Evolutionary conservation across 441 rosid genomes (phyloP).

Genomic region (Syzygium malaccense): DNA sequence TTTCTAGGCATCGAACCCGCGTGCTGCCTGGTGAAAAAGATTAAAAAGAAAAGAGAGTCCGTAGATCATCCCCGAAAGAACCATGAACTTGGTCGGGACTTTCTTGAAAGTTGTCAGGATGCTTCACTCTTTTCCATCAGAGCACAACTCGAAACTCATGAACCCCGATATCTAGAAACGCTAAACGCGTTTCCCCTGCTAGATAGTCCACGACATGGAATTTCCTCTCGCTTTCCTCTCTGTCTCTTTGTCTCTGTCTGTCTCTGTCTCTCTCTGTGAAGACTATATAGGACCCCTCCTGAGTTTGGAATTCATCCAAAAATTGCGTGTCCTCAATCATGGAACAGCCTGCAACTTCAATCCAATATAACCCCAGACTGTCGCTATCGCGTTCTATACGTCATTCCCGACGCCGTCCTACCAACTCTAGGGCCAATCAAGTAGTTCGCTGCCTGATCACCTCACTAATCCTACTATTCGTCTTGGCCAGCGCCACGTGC

Average conservation of each 20-base stretch:
- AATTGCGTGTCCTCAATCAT: not conserved
- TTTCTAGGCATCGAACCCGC: not conserved
- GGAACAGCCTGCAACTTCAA: not conserved
- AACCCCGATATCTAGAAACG: not conserved
- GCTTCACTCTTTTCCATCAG: not conserved
- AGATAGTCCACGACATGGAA: not conserved
- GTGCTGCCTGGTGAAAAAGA: not conserved
- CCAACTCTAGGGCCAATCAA: not conserved
- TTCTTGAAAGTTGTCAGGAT: not conserved
- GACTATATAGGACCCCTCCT: not conserved
- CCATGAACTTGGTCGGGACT: not conserved
- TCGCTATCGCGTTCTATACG: not conserved
- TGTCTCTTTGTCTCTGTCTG: not conserved
- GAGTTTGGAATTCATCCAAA: not conserved
- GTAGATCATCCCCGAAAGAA: not conserved
- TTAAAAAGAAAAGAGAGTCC: not conserved
- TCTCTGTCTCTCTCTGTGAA: not conserved
- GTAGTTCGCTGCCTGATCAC: not conserved
- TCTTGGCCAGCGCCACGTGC: not conserved
- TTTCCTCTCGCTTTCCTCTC: not conserved
- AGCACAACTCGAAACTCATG: not conserved
- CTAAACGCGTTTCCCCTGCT: not conserved
- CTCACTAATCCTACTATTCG: not conserved
- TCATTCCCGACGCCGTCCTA: not conserved
- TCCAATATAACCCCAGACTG: not conserved